Evolutionary conservation across 371 early-diverging fungal species (phyloP).

Genomic region (Phascolomyces articulosus): DNA sequence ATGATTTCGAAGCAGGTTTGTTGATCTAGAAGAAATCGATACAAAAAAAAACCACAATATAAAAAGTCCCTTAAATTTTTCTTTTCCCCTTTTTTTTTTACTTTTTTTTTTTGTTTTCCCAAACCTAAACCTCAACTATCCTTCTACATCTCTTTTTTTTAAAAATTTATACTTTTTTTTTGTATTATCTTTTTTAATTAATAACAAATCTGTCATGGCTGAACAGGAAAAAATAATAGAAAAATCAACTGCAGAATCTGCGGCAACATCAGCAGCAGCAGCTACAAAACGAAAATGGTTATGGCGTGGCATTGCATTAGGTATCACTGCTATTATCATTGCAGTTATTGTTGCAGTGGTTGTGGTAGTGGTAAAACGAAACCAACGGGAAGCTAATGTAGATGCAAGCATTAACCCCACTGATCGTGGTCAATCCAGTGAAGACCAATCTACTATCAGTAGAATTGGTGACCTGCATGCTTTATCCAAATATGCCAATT

Average conservation of each 20-base stretch:
- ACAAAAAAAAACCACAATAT: too few relatives aligned
- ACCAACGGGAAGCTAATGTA: neutral
- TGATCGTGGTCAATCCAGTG: neutral
- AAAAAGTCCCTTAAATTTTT: too few relatives aligned
- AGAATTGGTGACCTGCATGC: neutral
- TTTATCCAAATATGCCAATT: conserved; percentile 44
- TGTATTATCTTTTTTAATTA: neutral
- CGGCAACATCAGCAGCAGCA: neutral
- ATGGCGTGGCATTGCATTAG: conserved; percentile 10
- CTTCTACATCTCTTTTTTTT: too few relatives aligned
- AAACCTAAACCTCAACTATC: too few relatives aligned
- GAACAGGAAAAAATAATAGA: neutral
- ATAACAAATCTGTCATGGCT: neutral
- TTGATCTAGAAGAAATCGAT: too few relatives aligned
- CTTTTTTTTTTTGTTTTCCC: too few relatives aligned
- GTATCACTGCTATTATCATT: conserved; percentile 1
- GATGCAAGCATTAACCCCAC: neutral
- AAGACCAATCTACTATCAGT: neutral
- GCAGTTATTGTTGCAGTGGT: conserved; percentile 12
- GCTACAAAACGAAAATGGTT: conserved; percentile 4
- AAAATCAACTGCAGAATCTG: neutral
- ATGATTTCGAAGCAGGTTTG: too few relatives aligned
- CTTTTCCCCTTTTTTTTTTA: too few relatives aligned
- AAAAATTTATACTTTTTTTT: neutral
- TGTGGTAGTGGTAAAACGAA: conserved; percentile 10